Conservation (phyloP, 2,329 filamentous ascomycete species). For the Arthrobotrys megalospora region DNA sequence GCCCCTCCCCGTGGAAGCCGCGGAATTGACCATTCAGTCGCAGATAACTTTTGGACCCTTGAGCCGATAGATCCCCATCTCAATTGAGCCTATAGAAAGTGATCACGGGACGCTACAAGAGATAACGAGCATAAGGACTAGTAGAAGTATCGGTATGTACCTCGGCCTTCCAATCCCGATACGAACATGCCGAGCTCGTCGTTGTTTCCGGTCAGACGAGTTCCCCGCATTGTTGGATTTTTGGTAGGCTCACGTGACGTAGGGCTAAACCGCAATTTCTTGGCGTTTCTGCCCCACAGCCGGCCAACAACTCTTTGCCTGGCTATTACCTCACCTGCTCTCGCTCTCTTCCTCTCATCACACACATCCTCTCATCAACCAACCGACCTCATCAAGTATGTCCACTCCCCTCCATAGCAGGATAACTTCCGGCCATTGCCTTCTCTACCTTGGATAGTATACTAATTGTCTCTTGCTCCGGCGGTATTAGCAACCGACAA, state of each 20-base stretch:
- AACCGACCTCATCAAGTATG: conserved; percentile 60
- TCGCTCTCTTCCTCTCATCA: conserved; percentile 36
- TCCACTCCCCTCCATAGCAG: not conserved
- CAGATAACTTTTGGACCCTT: too few relatives aligned
- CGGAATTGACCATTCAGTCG: not conserved
- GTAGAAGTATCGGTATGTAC: too few relatives aligned
- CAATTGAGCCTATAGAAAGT: too few relatives aligned
- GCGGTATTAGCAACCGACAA: conserved; percentile 53
- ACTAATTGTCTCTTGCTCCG: not conserved
- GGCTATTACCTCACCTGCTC: conserved; percentile 46
- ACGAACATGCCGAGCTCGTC: not conserved
- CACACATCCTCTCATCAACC: conserved; percentile 45
- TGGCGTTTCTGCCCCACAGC: conserved; percentile 50
- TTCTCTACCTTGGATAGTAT: conserved; percentile 1
- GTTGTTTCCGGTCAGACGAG: conserved; percentile 8
- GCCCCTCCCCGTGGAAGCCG: not conserved
- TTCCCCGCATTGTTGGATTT: conserved; percentile 44
- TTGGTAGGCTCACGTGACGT: conserved; percentile 52
- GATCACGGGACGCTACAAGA: too few relatives aligned
- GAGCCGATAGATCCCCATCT: too few relatives aligned
- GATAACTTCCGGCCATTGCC: conserved; percentile 7
- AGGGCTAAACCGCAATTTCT: conserved; percentile 61
- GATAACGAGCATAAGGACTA: too few relatives aligned
- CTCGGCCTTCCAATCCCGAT: not conserved
- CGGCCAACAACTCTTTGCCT: not conserved